phyloP scores from a whole-genome alignment of 1,139 yeast species.

The Kurtzmaniella natalensis region DNA sequence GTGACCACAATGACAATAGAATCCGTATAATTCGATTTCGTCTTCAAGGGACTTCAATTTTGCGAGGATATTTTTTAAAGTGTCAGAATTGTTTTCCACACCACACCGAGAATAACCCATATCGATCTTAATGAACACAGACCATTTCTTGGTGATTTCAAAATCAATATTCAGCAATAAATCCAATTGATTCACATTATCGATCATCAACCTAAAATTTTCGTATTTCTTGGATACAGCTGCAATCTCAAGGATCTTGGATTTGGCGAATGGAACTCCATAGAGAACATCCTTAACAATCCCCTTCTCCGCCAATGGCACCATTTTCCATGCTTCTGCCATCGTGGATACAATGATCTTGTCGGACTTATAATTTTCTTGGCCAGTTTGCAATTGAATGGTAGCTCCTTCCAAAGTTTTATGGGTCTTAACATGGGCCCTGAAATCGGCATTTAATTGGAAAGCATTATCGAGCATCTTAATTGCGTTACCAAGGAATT shows the following conservation, averaged over 20 bases:
- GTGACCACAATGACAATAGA: constrained; percentile 79
- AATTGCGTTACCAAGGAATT: constrained; percentile 22
- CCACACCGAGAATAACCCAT: constrained; percentile 70
- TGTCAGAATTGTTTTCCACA: constrained; percentile 27
- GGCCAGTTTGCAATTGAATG: constrained; percentile 31
- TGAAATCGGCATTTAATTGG: constrained; percentile 33
- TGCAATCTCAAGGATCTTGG: constrained; percentile 47
- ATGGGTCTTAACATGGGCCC: constrained; percentile 78
- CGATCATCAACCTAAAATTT: constrained; percentile 55
- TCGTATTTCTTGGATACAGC: constrained; percentile 39
- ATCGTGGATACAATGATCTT: constrained; percentile 68
- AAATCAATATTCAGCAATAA: constrained; percentile 24
- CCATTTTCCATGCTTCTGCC: constrained; percentile 57
- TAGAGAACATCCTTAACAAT: constrained; percentile 57
- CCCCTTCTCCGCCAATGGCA: constrained; percentile 40
- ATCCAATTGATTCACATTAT: constrained; percentile 53
- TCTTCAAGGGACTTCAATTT: constrained; percentile 19
- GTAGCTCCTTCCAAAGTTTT: constrained; percentile 42
- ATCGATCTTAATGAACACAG: constrained; percentile 53
- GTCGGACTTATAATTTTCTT: constrained; percentile 25
- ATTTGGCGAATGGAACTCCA: constrained; percentile 63
- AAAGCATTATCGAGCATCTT: constrained; percentile 29
- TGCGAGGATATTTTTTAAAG: constrained; percentile 25
- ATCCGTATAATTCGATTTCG: constrained; percentile 52
- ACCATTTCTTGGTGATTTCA: constrained; percentile 38